Evolutionary conservation across 2,329 filamentous ascomycete genomes (phyloP).

Genomic region (Monosporascus cannonballus): DNA sequence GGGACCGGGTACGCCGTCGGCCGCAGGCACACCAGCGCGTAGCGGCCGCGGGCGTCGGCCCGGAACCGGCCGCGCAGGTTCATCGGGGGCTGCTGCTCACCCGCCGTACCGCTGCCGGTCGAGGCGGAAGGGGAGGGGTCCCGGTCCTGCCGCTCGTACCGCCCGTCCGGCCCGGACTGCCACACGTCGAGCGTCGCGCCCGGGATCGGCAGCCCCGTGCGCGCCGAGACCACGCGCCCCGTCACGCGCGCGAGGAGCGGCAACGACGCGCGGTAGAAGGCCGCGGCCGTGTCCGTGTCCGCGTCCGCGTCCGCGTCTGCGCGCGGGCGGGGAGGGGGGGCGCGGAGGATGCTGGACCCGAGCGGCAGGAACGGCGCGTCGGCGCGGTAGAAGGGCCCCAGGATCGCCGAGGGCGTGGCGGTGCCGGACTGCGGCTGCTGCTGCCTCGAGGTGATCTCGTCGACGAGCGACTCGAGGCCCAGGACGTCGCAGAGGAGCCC

Average conservation of each 20-base stretch:
- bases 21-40: slow-evolving; percentile 54
- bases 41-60: slow-evolving; percentile 59
- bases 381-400: slow-evolving; percentile 79
- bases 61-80: slow-evolving; percentile 69
- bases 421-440: slow-evolving; percentile 36
- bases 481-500: slow-evolving; percentile 62
- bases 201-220: slow-evolving; percentile 58
- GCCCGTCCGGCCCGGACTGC: slow-evolving; percentile 69
- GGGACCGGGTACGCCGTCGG: slow-evolving; percentile 51
- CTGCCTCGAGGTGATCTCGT: slow-evolving; percentile 69
- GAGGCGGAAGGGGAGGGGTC: no score
- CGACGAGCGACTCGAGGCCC: slow-evolving; percentile 71
- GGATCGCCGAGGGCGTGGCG: slow-evolving; percentile 69
- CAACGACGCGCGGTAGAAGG: slow-evolving; percentile 37
- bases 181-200: slow-evolving; percentile 69
- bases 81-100: slow-evolving; percentile 65
- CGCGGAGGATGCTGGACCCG: slow-evolving; percentile 58
- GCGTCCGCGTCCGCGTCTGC: slow-evolving; percentile 26
- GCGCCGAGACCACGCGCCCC: slow-evolving; percentile 47
- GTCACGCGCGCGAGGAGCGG: slow-evolving; percentile 58
- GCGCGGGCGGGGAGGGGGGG: slow-evolving; percentile 33
- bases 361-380: slow-evolving; percentile 65
- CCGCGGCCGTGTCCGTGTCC: slow-evolving; percentile 21
- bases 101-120: no score
- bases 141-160: slow-evolving; percentile 66